phyloP scores from a whole-genome alignment of 164 flowering plant genomes.

The Warburgia ugandensis region DNA sequence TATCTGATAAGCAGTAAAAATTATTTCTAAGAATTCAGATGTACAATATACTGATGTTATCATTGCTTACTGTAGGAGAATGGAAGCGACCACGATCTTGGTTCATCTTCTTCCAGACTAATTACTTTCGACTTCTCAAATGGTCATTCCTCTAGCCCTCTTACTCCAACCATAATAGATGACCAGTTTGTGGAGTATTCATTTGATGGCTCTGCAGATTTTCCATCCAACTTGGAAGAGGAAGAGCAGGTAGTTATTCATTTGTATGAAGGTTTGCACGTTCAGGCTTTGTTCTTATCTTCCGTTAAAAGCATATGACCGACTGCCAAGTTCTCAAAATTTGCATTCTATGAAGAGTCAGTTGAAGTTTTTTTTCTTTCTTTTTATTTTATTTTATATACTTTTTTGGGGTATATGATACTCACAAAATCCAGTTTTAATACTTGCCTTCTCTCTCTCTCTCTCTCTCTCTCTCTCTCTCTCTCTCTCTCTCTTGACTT shows the following conservation, averaged over 20 bases:
- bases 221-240: conserved; percentile 70
- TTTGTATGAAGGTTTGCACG: no score
- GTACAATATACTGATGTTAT: background rate
- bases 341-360: no score
- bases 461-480: no score
- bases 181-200: conserved; percentile 77
- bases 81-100: conserved; percentile 26
- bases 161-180: conserved; percentile 48
- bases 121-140: conserved; percentile 73
- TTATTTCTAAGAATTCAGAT: background rate
- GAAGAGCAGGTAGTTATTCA: conserved; percentile 94
- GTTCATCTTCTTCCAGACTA: conserved; percentile 61
- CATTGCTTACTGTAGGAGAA: conserved; percentile 38
- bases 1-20: no score
- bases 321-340: no score
- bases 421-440: no score
- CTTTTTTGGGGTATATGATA: no score
- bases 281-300: no score
- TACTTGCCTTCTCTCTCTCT: no score
- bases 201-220: conserved; percentile 53
- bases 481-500: background rate
- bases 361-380: no score
- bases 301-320: no score
- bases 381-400: no score
- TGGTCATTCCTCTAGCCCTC: conserved; percentile 54